Conservation (phyloP, 768 basidiomycete species). For the Lactarius psammicola region DNA sequence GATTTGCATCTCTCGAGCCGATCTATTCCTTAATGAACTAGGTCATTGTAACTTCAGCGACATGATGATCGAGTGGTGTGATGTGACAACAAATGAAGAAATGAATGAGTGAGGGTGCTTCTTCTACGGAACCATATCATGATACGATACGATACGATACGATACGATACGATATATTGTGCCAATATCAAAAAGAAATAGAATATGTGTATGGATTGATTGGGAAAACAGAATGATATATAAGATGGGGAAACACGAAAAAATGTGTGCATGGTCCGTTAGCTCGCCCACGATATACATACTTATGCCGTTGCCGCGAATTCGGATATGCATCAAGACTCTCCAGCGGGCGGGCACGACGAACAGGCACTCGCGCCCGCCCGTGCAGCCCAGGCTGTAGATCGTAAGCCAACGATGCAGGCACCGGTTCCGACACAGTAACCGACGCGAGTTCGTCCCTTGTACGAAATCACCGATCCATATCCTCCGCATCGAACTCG, state of each 20-base stretch:
- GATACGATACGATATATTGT: too few relatives aligned
- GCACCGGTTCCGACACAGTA: slow-evolving; percentile 1
- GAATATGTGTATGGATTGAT: not conserved
- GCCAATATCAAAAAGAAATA: not conserved
- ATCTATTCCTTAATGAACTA: not conserved
- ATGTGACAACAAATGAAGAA: not conserved
- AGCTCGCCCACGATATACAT: not conserved
- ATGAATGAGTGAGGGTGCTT: not conserved
- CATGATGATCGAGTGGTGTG: not conserved
- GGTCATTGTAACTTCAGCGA: not conserved
- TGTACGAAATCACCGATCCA: slow-evolving; percentile 69
- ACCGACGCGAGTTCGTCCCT: slow-evolving; percentile 30
- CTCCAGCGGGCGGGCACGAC: not conserved
- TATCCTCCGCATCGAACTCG: slow-evolving; percentile 66
- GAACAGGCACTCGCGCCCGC: slow-evolving; percentile 2
- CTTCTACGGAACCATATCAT: not conserved
- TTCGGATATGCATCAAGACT: not conserved
- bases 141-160: not conserved
- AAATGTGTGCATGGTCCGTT: not conserved
- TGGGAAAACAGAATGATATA: not conserved
- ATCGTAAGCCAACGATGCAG: not conserved
- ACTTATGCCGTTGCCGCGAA: not conserved
- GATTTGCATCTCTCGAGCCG: not conserved
- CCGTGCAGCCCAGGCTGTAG: not conserved
- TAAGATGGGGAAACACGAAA: too few relatives aligned